Evolutionary conservation across 176 grass and related monocot species (phyloP).

Genomic region (Bromus sterilis): DNA sequence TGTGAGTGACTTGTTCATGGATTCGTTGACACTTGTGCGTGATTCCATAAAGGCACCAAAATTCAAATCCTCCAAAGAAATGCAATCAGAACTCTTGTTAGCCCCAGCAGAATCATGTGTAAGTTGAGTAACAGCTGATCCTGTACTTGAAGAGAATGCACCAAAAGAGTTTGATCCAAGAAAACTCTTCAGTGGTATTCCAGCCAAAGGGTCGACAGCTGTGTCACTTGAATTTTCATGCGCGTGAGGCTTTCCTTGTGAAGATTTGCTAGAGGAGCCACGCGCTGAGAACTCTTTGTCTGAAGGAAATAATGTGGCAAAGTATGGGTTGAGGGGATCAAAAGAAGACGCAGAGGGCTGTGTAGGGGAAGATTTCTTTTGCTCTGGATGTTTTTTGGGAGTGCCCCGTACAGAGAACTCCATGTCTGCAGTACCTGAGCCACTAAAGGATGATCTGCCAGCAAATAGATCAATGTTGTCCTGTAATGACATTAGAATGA

Average conservation of each 20-base stretch:
- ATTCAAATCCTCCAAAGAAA: slow-evolving; percentile 14
- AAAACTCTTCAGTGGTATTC: slow-evolving; percentile 14
- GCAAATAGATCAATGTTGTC: slow-evolving; percentile 54
- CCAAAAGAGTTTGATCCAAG: slow-evolving; percentile 15
- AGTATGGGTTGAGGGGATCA: slow-evolving; percentile 22
- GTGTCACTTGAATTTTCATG: slow-evolving; percentile 7
- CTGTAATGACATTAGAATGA: slow-evolving; percentile 27
- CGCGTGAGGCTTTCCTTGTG: slow-evolving; percentile 8
- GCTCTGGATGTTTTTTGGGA: slow-evolving; percentile 4
- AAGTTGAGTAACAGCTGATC: slow-evolving; percentile 3
- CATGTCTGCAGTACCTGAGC: slow-evolving; percentile 21
- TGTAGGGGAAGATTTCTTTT: slow-evolving; percentile 2
- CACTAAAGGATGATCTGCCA: slow-evolving; percentile 16
- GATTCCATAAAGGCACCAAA: slow-evolving; percentile 36
- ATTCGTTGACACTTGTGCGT: not conserved
- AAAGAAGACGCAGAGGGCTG: slow-evolving; percentile 12
- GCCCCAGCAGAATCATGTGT: not conserved
- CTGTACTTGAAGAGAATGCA: slow-evolving; percentile 22
- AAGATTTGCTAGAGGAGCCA: slow-evolving; percentile 12
- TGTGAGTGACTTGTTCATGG: slow-evolving; percentile 14
- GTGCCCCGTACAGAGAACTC: slow-evolving; percentile 19
- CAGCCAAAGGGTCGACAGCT: slow-evolving; percentile 33
- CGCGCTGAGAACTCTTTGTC: not conserved
- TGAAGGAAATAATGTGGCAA: slow-evolving; percentile 26
- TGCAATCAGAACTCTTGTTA: slow-evolving; percentile 2